Base-by-base conservation (phyloP, 371 early-diverging fungal genomes). In the Choanephora cucurbitarum region DNA sequence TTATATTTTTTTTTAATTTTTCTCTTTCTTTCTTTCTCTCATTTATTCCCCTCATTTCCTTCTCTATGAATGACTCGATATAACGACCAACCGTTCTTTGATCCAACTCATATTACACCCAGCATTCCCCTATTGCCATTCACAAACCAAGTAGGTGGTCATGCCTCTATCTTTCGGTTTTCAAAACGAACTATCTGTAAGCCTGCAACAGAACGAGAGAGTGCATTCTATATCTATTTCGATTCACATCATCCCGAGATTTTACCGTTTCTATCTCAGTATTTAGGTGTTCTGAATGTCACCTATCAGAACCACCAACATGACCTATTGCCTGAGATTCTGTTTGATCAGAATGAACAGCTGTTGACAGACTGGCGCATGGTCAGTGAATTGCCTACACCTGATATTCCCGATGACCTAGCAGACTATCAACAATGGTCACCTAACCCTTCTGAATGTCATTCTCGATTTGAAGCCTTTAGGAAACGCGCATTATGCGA, bases 341-440 rank as follows among this genome's bases (percentile, higher is more conserved):
- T 89, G 23, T 78, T 90, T 43, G 87, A 89, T 60, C 78, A 90
- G 51, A 90, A 90, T 52, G 64, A 81, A 33, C 89, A 90, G 48
- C 75, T 90, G 15, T 60, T 90, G 41, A 84, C 88, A n/a, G 81
- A 81, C 55, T 86, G 86, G 59, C 40, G 44, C 28, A 52, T 34
- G 15, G 23, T 5, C 33, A n/a, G n/a, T 11, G 14, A 49, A 49
- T 5, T 24, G 13, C 1, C 42, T 23, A 50, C 50, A 40, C 50
- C 50, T 13, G 53, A 44, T 44, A 42, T 57, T 7, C 6, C 46
- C 19, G 23, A 49, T 17, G 23, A 44, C 7, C 28, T 28, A 28
- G n/a, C n/a, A 33, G 64, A 71, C 60, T 49, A 71, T 69, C 60
- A 81, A 73, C 55, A 58, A 67, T 53, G 72, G 71, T 31, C 60